Evolutionary conservation across 2,329 filamentous ascomycete species (phyloP), one percentile per base, ranked within the genome.

Genomic region (Aureobasidium vineae): DNA sequence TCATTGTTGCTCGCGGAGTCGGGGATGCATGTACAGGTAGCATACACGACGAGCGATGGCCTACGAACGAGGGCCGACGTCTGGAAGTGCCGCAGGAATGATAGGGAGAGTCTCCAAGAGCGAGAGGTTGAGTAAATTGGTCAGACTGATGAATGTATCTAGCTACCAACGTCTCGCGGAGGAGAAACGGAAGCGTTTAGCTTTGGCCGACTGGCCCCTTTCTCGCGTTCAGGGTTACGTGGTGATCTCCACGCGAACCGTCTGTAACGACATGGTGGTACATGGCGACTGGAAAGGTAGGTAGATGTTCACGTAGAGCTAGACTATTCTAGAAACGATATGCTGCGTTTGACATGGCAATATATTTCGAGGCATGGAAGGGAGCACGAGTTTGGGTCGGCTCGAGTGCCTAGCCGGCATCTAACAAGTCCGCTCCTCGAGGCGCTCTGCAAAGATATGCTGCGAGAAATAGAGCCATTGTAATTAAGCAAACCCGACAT

Each of bases 1-100:
- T 67, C 66, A 67, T 67, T 41, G 60, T 67, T 63, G 45, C 57
- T 57, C 52, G 49, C 26, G 19, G 45, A 19, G 26, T 31, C n/a
- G 49, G 16, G 4, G 65, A 67, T 45, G 65, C 65, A 67, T 67
- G 47, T 43, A 67, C 41, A 23, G 52, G 66, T 23, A 67, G 50
- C 59, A 67, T 64, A 33, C 59, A 59, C 38, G 31, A 63, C 15
- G 31, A 38, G 28, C 41, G 41, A 33, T 19, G 57, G 43, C 57
- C 57, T 61, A 61, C 26, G n/a, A 26, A 38, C 49, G 49, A 45
- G 15, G 47, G 38, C 61, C 49, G 49, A 54, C 49, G 61, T 64
- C 45, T 50, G n/a, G 11, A 19, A 53, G 47, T 4, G 61, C 61
- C 33, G 61, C 49, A 54, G 23, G 21, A 38, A 45, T 43, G 40